These are phyloP conservation scores for Tetrahymena thermophila DNA, from an alignment of 73 alveolate genomes.

Conservation along the genomic window DNA sequence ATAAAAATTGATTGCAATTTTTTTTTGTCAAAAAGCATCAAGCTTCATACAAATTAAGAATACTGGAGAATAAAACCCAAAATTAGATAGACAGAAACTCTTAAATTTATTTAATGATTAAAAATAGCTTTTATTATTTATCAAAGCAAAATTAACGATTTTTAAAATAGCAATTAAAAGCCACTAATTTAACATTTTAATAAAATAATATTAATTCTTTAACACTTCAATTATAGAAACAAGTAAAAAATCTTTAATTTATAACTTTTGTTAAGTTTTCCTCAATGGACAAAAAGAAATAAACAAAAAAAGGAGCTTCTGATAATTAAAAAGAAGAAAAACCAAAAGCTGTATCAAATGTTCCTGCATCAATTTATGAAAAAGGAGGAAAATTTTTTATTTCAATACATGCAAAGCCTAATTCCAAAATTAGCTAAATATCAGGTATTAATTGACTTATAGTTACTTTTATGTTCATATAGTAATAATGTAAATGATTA, in stretches of 20 bases:
- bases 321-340: neutral
- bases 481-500: neutral
- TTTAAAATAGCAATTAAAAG: neutral
- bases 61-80: neutral
- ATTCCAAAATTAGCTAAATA: neutral
- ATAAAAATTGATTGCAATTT: neutral
- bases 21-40: too few relatives aligned
- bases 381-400: neutral
- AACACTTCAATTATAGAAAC: neutral
- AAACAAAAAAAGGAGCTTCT: neutral
- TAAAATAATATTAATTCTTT: neutral
- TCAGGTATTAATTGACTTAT: neutral
- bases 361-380: neutral
- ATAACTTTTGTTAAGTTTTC: neutral
- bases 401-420: neutral
- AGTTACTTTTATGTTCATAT: neutral
- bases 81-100: neutral
- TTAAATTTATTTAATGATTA: neutral
- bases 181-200: neutral
- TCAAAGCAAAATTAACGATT: neutral
- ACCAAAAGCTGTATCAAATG: neutral
- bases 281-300: neutral
- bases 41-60: neutral
- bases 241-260: neutral
- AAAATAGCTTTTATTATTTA: neutral